These are phyloP conservation scores for Xylaria scruposa DNA, from an alignment of 495 filamentous ascomycete species.

Conservation along the genomic window DNA sequence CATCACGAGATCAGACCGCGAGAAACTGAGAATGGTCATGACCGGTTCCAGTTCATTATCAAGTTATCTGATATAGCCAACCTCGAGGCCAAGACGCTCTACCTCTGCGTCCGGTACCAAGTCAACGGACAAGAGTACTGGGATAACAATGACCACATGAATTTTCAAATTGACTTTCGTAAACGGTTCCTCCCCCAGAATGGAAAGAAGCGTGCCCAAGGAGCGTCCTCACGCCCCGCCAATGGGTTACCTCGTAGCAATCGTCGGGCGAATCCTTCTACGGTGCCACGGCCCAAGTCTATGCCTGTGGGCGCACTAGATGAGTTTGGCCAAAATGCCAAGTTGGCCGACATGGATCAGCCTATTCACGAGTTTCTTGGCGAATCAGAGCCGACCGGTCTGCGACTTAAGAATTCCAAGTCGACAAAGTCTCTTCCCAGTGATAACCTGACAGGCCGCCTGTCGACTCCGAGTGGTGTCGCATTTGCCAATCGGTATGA, in stretches of 20 bases:
- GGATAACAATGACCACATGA: constrained; percentile 88
- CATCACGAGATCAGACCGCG: constrained; percentile 76
- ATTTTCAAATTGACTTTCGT: constrained; percentile 91
- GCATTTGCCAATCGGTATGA: constrained; percentile 93
- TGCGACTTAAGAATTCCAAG: constrained; percentile 60
- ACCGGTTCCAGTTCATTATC: constrained; percentile 92
- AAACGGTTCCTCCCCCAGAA: constrained; percentile 70
- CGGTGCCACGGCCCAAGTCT: constrained; percentile 61
- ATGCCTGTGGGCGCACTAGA: constrained; percentile 67
- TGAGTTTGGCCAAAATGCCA: constrained; percentile 68
- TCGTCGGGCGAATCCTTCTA: constrained; percentile 57
- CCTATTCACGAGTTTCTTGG: constrained; percentile 62
- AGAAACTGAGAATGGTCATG: constrained; percentile 71
- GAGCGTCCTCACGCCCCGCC: constrained; percentile 60
- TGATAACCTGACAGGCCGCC: constrained; percentile 54
- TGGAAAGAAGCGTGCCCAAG: constrained; percentile 58
- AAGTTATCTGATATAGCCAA: constrained; percentile 90
- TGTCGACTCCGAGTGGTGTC: constrained; percentile 69
- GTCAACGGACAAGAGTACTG: constrained; percentile 88
- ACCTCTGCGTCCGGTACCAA: constrained; percentile 88
- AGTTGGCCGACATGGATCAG: constrained; percentile 62
- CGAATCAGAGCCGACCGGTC: constrained; percentile 50
- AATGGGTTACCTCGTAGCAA: constrained; percentile 79
- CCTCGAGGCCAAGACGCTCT: constrained; percentile 86
- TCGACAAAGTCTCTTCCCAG: constrained; percentile 54